Conservation (phyloP, 2,329 filamentous ascomycete genomes). For the Fusarium sp. region DNA sequence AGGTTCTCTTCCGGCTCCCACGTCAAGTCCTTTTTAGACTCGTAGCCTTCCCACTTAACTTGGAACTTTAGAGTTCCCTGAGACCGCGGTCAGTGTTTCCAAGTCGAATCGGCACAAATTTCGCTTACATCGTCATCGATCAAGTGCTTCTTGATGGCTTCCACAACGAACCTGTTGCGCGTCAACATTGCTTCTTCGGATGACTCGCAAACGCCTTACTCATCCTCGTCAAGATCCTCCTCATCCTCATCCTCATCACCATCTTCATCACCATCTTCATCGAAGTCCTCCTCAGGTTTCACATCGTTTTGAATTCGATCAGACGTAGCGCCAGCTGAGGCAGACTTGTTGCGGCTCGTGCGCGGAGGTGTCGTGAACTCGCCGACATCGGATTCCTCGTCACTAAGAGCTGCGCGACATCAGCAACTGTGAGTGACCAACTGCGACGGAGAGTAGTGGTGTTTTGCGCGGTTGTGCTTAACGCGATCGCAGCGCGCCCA, state of each 20-base stretch:
- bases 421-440: slow-evolving; percentile 23
- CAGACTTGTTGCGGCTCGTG: slow-evolving; percentile 44
- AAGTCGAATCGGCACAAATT: background rate
- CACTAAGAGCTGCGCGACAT: slow-evolving; percentile 51
- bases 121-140: slow-evolving; percentile 64
- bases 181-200: slow-evolving; percentile 33
- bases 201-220: slow-evolving; percentile 50
- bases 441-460: slow-evolving; percentile 8
- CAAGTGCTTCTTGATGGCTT: slow-evolving; percentile 75
- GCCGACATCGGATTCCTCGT: slow-evolving; percentile 50
- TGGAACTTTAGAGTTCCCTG: slow-evolving; percentile 69
- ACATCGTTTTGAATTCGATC: slow-evolving; percentile 43
- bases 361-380: slow-evolving; percentile 42
- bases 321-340: slow-evolving; percentile 28
- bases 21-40: slow-evolving; percentile 75
- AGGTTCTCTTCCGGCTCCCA: slow-evolving; percentile 82
- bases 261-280: slow-evolving; percentile 50
- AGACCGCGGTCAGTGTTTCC: slow-evolving; percentile 3
- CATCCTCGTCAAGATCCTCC: slow-evolving; percentile 57
- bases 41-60: slow-evolving; percentile 85
- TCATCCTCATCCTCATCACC: slow-evolving; percentile 53
- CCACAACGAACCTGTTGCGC: slow-evolving; percentile 73
- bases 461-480: background rate
- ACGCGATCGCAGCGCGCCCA: slow-evolving; percentile 21
- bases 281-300: slow-evolving; percentile 46